These are phyloP conservation scores for Monosporozyma aerobia DNA, from an alignment of 805 yeast species.

Conservation along the genomic window DNA sequence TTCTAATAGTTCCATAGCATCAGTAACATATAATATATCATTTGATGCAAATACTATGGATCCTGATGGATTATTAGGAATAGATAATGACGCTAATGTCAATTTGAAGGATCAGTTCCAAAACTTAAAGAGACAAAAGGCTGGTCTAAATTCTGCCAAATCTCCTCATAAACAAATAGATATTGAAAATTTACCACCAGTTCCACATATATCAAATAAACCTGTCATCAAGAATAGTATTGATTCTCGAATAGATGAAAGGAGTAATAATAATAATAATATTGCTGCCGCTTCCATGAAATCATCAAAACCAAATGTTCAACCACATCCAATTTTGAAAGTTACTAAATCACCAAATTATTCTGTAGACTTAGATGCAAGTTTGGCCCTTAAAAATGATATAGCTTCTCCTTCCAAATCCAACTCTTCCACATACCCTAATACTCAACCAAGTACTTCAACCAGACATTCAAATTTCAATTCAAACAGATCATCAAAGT, in stretches of 20 bases:
- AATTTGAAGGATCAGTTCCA: constrained; percentile 23
- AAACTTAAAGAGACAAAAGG: constrained; percentile 13
- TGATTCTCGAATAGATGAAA: not conserved
- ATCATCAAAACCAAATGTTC: not conserved
- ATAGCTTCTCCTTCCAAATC: not conserved
- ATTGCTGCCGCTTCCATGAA: not conserved
- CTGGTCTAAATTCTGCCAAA: not conserved
- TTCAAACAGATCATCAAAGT: not conserved
- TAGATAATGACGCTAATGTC: constrained; percentile 28
- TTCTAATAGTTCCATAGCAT: constrained; percentile 20
- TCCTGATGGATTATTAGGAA: constrained; percentile 21
- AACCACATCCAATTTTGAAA: constrained; percentile 1
- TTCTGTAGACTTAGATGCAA: not conserved
- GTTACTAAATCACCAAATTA: not conserved
- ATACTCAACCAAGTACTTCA: not conserved
- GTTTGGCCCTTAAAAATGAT: not conserved
- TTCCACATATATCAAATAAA: not conserved
- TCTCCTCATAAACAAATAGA: not conserved
- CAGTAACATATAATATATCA: constrained; percentile 23
- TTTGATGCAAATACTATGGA: constrained; percentile 13
- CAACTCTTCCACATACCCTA: not conserved
- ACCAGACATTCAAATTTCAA: not conserved
- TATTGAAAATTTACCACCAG: not conserved
- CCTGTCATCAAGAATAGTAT: not conserved
- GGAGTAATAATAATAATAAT: not conserved